Evolutionary conservation across 768 basidiomycete genomes (phyloP).

Genomic region (Leccinum fibrillosum): DNA sequence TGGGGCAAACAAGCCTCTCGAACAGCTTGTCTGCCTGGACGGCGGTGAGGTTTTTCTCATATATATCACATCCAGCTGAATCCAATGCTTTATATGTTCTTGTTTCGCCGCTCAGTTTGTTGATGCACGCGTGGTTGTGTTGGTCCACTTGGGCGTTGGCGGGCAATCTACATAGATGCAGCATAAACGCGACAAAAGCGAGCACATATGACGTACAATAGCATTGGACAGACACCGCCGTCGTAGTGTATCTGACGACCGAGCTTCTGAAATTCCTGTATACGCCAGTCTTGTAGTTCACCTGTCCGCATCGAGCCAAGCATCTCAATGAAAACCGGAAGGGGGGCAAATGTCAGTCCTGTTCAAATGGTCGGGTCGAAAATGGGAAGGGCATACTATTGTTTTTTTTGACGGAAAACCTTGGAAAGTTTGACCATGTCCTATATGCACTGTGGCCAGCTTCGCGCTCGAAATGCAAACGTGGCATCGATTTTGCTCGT

Average conservation of each 20-base stretch:
- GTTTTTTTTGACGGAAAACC: constrained; percentile 72
- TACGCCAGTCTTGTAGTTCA: too few species aligned
- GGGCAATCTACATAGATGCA: constrained; percentile 20
- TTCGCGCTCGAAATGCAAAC: constrained; percentile 65
- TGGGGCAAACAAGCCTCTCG: constrained; percentile 49
- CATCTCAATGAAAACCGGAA: constrained; percentile 86
- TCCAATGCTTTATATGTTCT: constrained; percentile 42
- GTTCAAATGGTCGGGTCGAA: not conserved
- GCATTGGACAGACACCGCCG: too few species aligned
- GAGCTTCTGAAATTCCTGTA: too few species aligned
- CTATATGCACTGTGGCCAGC: constrained; percentile 56
- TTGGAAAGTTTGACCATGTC: constrained; percentile 46
- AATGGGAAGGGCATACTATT: constrained; percentile 32
- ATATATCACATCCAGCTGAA: constrained; percentile 40
- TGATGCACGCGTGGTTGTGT: constrained; percentile 22
- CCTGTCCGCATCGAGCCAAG: constrained; percentile 59
- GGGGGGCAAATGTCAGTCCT: not conserved
- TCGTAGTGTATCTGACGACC: too few species aligned
- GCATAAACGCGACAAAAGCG: too few species aligned
- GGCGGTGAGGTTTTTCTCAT: constrained; percentile 30
- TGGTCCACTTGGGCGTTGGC: constrained; percentile 26
- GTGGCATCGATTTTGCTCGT: constrained; percentile 47
- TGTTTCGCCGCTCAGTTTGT: constrained; percentile 25
- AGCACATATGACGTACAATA: too few species aligned
- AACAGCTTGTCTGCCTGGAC: constrained; percentile 33